Conservation (phyloP, 2,329 filamentous ascomycete species). For the Decorospora gaudefroyi region DNA sequence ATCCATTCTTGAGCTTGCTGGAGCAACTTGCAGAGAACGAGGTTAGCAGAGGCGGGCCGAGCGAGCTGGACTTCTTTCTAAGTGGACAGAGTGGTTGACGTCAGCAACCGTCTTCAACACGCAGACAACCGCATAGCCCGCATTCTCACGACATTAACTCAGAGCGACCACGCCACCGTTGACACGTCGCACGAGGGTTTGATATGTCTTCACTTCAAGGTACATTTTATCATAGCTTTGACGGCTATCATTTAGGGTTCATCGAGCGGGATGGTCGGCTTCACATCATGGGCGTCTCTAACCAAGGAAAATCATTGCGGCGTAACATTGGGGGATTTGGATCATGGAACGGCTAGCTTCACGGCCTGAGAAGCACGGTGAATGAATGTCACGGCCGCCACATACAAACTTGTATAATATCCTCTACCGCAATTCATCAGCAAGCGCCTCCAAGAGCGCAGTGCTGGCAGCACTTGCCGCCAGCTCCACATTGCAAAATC, state of each 20-base stretch:
- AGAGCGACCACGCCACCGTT: constrained; percentile 4
- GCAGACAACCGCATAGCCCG: background rate
- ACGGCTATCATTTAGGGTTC: constrained; percentile 15
- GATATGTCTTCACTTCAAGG: constrained; percentile 12
- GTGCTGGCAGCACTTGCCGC: constrained; percentile 1
- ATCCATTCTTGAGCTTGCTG: constrained; percentile 77
- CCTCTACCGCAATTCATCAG: constrained; percentile 11
- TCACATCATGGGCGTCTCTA: constrained; percentile 1
- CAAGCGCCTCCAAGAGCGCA: constrained; percentile 4
- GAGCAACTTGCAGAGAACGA: constrained; percentile 86
- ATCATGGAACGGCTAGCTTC: constrained; percentile 6
- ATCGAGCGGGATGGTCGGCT: constrained; percentile 6
- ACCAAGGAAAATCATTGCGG: constrained; percentile 12
- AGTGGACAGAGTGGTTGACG: constrained; percentile 39
- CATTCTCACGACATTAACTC: constrained; percentile 6
- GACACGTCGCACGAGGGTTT: constrained; percentile 1
- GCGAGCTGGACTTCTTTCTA: constrained; percentile 79
- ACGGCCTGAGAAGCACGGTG: constrained; percentile 13
- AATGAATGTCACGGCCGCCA: constrained; percentile 22
- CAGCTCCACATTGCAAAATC: constrained; percentile 5
- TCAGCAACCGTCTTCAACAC: constrained; percentile 9
- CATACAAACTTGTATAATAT: constrained; percentile 28
- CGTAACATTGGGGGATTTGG: constrained; percentile 13
- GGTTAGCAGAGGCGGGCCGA: constrained; percentile 67
- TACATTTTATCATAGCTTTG: constrained; percentile 19